Percentiles rank a stretch among this genome's conserved stretches.
Conservation (phyloP, 2,329 filamentous ascomycete species). For the Orbilia blumenaviensis region DNA sequence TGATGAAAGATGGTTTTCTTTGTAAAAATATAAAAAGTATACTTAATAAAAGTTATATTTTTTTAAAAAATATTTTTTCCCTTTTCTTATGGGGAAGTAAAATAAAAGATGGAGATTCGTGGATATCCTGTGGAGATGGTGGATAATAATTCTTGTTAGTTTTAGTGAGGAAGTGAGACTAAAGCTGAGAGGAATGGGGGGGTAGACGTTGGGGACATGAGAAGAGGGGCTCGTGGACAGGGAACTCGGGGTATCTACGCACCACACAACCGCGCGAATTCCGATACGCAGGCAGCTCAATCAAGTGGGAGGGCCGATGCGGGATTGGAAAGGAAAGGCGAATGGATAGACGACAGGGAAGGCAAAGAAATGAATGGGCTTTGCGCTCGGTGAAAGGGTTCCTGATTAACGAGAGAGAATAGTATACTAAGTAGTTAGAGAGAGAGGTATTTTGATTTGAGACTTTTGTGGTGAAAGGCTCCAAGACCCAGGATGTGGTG, state of each 20-base stretch:
- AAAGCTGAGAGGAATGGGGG: conserved; percentile 13
- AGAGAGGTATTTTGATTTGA: conserved; percentile 11
- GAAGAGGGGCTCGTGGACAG: conserved; percentile 51
- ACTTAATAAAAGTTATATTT: conserved; percentile 49
- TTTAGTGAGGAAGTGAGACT: conserved; percentile 7
- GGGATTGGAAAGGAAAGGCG: conserved; percentile 51
- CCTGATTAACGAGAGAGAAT: conserved; percentile 9
- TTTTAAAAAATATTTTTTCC: too few species aligned
- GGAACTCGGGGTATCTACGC: conserved; percentile 48
- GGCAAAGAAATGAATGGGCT: conserved; percentile 34
- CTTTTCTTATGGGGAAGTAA: neutral
- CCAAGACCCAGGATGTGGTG: too few species aligned
- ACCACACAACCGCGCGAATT: conserved; percentile 52
- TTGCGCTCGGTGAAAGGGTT: conserved; percentile 14
- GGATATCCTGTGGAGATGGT: conserved; percentile 6
- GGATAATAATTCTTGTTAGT: conserved; percentile 11
- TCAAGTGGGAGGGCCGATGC: conserved; percentile 47
- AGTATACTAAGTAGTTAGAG: neutral
- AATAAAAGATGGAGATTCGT: neutral
- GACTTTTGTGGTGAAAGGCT: conserved; percentile 5
- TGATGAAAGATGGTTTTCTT: conserved; percentile 43
- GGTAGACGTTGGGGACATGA: conserved; percentile 31
- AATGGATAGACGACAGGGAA: conserved; percentile 16
- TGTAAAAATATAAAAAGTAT: conserved; percentile 27
- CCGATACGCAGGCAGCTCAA: conserved; percentile 32